These are phyloP conservation scores for Mucor racemosus DNA, from an alignment of 371 early-diverging fungal genomes.

Conservation along the genomic window DNA sequence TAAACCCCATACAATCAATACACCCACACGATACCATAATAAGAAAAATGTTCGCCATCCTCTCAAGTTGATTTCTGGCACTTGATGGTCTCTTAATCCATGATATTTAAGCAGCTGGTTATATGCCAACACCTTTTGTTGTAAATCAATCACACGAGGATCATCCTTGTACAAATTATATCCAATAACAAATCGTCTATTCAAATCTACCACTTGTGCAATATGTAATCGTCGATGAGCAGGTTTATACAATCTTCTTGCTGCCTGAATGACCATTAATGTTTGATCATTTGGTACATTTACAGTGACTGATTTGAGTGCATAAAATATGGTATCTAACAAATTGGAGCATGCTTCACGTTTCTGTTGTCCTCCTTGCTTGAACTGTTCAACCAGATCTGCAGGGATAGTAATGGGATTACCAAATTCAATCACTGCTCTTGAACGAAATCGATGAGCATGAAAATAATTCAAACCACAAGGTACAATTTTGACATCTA, in stretches of 20 bases:
- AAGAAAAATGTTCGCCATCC: slow-evolving; percentile 73
- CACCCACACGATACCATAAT: slow-evolving; percentile 66
- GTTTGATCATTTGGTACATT: slow-evolving; percentile 94
- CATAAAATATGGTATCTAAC: slow-evolving; percentile 79
- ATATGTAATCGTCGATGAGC: slow-evolving; percentile 81
- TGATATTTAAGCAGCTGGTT: slow-evolving; percentile 87
- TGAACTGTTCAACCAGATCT: slow-evolving; percentile 85
- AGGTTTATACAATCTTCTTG: slow-evolving; percentile 92
- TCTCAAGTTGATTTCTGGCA: slow-evolving; percentile 77
- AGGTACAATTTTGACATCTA: slow-evolving; percentile 94
- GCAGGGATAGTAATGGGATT: slow-evolving; percentile 80
- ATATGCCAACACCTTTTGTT: slow-evolving; percentile 81
- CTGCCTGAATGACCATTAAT: slow-evolving; percentile 94
- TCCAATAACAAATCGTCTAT: slow-evolving; percentile 91
- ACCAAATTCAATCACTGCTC: slow-evolving; percentile 97
- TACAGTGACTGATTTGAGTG: slow-evolving; percentile 87
- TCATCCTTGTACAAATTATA: slow-evolving; percentile 81
- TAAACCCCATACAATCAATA: slow-evolving; percentile 72
- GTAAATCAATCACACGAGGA: slow-evolving; percentile 77
- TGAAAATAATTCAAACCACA: slow-evolving; percentile 95
- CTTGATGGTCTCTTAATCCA: slow-evolving; percentile 96
- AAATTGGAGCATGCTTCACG: slow-evolving; percentile 81
- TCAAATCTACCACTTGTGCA: slow-evolving; percentile 86
- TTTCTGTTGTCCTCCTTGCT: slow-evolving; percentile 81
- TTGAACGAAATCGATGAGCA: slow-evolving; percentile 93